phyloP scores from a whole-genome alignment of 345 rosid species.

The Heritiera littoralis region DNA sequence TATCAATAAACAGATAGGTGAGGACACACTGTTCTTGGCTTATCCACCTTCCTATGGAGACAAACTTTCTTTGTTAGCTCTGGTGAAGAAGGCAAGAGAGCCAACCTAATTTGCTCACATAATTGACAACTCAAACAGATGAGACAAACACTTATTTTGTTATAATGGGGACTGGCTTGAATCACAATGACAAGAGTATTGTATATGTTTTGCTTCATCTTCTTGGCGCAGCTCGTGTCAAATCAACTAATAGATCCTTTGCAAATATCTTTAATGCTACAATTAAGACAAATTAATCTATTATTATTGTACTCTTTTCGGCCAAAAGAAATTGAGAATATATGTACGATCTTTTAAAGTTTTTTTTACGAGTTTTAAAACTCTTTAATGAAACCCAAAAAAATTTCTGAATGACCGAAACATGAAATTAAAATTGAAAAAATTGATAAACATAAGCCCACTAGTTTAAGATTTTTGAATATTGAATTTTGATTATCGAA shows the following conservation, averaged over 20 bases:
- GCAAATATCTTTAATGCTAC: too few relatives aligned
- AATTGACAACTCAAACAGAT: background rate
- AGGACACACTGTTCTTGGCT: constrained; percentile 18
- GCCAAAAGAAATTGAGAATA: too few relatives aligned
- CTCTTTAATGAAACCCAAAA: too few relatives aligned
- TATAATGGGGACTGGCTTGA: background rate
- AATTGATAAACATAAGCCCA: too few relatives aligned
- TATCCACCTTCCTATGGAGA: constrained; percentile 6
- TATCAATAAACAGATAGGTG: background rate
- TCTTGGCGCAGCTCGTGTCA: background rate
- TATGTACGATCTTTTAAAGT: too few relatives aligned
- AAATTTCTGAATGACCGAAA: too few relatives aligned
- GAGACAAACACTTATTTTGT: background rate
- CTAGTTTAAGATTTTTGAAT: too few relatives aligned
- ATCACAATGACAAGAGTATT: background rate
- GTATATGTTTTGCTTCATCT: background rate
- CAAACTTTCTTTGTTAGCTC: constrained; percentile 1
- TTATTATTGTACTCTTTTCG: too few relatives aligned
- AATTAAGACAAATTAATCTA: too few relatives aligned
- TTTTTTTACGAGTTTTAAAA: too few relatives aligned
- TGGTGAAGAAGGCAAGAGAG: constrained; percentile 18
- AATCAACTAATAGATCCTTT: background rate
- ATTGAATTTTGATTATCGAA: too few relatives aligned
- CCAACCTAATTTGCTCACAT: background rate
- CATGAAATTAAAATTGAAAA: too few relatives aligned